Conservation (phyloP, 108 stramenopile genomes). For the Fistulifera pelliculosa region DNA sequence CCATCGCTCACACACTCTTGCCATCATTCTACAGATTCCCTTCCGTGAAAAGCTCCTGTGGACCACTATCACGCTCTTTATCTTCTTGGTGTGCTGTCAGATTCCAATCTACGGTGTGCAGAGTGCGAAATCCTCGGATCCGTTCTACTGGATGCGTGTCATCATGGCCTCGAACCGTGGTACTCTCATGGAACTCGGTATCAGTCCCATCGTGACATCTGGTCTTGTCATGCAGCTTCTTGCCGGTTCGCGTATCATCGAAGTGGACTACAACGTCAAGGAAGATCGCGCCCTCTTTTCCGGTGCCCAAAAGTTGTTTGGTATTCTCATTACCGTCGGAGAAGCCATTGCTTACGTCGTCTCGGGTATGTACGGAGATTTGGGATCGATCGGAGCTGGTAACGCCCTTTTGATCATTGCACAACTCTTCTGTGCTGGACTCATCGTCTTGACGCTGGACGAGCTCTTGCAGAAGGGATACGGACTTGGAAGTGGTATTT, state of each 20-base stretch:
- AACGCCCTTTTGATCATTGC: conserved; percentile 96
- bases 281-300: conserved; percentile 96
- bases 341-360: conserved; percentile 99
- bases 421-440: conserved; percentile 96
- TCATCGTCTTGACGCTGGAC: conserved; percentile 98
- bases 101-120: conserved; percentile 99
- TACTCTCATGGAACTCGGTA: conserved; percentile 99
- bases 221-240: conserved; percentile 94
- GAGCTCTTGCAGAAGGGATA: conserved; percentile 99
- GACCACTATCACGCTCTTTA: conserved; percentile 98
- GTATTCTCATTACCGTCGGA: conserved; percentile 96
- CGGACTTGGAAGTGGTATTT: conserved; percentile 95
- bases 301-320: conserved; percentile 99
- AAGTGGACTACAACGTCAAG: conserved; percentile 97
- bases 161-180: conserved; percentile 99
- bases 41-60: conserved; percentile 98
- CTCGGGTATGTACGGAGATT: conserved; percentile 97
- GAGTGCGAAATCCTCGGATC: conserved; percentile 95
- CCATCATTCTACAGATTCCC: conserved; percentile 45
- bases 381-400: conserved; percentile 91
- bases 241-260: conserved; percentile 95
- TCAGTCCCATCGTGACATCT: conserved; percentile 93
- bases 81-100: conserved; percentile 99
- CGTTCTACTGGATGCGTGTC: conserved; percentile 99
- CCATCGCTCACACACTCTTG: background rate